phyloP scores from a whole-genome alignment of 768 basidiomycete genomes.

The Tylopilus subfusipes region DNA sequence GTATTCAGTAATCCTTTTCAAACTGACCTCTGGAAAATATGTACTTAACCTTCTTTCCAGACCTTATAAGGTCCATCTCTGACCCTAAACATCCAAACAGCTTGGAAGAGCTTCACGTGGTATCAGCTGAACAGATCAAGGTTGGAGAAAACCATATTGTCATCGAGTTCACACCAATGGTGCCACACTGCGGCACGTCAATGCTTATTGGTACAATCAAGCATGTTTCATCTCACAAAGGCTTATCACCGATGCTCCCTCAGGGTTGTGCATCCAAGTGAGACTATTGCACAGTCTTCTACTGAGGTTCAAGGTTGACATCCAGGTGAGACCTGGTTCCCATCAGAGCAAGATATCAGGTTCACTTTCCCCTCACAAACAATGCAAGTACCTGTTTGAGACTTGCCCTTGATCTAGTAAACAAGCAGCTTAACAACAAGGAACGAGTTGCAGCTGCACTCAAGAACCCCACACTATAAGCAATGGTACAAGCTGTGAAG shows the following conservation, averaged over 20 bases:
- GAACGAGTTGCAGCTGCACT: constrained; percentile 96
- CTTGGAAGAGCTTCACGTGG: constrained; percentile 92
- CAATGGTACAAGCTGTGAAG: too few relatives aligned
- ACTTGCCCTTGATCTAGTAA: constrained; percentile 51
- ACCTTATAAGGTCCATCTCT: constrained; percentile 86
- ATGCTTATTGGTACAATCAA: constrained; percentile 77
- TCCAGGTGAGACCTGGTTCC: constrained; percentile 87
- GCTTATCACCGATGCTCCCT: neutral
- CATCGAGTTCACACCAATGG: constrained; percentile 95
- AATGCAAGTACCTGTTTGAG: neutral
- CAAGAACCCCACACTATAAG: constrained; percentile 83
- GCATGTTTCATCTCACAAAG: neutral
- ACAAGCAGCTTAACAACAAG: constrained; percentile 99
- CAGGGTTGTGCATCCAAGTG: constrained; percentile 91
- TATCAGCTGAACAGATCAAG: constrained; percentile 82
- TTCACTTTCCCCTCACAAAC: constrained; percentile 33
- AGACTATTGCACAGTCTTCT: constrained; percentile 86
- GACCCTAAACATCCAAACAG: constrained; percentile 95
- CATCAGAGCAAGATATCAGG: constrained; percentile 93
- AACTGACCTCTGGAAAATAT: neutral
- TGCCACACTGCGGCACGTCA: constrained; percentile 97
- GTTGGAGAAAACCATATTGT: constrained; percentile 61
- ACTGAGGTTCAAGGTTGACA: constrained; percentile 91
- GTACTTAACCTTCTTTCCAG: constrained; percentile 39
- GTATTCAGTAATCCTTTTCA: constrained; percentile 66